Base-by-base conservation (phyloP, 108 stramenopile species). In the Seminavis robusta region DNA sequence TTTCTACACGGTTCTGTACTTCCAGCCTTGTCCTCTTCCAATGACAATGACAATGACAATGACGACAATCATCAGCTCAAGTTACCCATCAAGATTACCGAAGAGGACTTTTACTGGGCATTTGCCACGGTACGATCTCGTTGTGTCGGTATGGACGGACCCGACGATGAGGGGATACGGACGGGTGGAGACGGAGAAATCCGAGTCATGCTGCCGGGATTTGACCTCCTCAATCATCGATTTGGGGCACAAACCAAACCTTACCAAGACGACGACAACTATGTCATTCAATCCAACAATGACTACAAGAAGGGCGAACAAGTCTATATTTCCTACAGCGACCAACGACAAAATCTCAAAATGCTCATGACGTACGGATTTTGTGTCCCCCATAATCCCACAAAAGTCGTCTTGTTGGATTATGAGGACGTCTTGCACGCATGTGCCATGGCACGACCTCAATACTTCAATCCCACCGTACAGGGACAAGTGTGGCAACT, bases 211-310 rank as follows among this genome's bases (percentile, higher is more conserved):
- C 13, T 53, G 4, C 52, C 52, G 17, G 52, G 19, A 6, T 53
- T 53, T 53, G 52, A 53, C 21, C n/a, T 53, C 16, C 33, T 53
- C 28, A 53, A 53, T 36, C 52, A 53, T 32, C 7, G 36, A 17
- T 53, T 53, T 53, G 52, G 33, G 5, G 52, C 52, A n/a, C 9
- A 8, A 6, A n/a, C 31, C 8, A 5, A 43, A 43, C 20, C 16
- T 16, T 28, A 17, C 9, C 4, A 20, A 8, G 16, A 53, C 17
- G 31, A 53, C 19, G 10, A 53, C 8, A 36, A 31, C 52, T 53
- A 20, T 8, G 33, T 53, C 30, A 10, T 53, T 36, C 9, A 11
- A 32, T 53, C 52, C 8, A 36, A 36, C 7, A 33, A 53, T 34
- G 10, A 31, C 20, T 53, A 36, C 36, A 16, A 20, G 31, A 33